Base-by-base conservation (phyloP, 352 stramenopile genomes). In the Chloridella minuta region DNA sequence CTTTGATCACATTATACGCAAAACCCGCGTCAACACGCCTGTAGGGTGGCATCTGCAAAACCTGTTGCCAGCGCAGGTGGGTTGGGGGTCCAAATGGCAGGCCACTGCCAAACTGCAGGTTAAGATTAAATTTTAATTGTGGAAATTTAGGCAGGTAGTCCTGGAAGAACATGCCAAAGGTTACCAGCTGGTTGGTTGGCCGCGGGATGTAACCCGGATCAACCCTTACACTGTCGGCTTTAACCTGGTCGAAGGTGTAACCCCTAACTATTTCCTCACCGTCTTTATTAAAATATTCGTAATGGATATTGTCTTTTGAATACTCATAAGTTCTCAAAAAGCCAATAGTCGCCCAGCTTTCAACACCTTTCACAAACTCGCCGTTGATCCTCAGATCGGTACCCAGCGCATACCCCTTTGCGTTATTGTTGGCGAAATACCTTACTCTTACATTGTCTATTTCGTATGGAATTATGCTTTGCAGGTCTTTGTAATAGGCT, bases 281-380 rank as follows among this genome's bases (percentile, higher is more conserved):
- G 40, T 66, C 40, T 66, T 66, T 66, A 66, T 66, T 66, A 66
- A 18, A 66, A 66, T 66, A 66, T 66, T 18, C 40, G n/a, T 66
- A 66, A n/a, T 66, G 40, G n/a, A 66, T 66, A 66, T 66, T 66
- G 40, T 66, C 40, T 66, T 66, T 66, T 66, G 40, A 66, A 66
- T 66, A 66, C n/a, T 66, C 40, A 66, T 66, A 66, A n/a, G 40
- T 66, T 66, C 40, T 66, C n/a, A 66, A 66, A 66, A 66, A 66
- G n/a, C 40, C 40, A 66, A 66, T 66, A n/a, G 40, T 66, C 10
- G 40, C 40, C 40, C 40, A 66, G 40, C 40, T 66, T 66, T 66
- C 40, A 66, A 66, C 40, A 66, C 40, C 40, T n/a, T 66, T 66
- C n/a, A 66, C 40, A 66, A 66, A 66, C n/a, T 66, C 40, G 40